Evolutionary conservation across 2,329 filamentous ascomycete genomes (phyloP), one percentile per base, ranked within the genome.

Genomic region (Paracoccidioides lutzii): DNA sequence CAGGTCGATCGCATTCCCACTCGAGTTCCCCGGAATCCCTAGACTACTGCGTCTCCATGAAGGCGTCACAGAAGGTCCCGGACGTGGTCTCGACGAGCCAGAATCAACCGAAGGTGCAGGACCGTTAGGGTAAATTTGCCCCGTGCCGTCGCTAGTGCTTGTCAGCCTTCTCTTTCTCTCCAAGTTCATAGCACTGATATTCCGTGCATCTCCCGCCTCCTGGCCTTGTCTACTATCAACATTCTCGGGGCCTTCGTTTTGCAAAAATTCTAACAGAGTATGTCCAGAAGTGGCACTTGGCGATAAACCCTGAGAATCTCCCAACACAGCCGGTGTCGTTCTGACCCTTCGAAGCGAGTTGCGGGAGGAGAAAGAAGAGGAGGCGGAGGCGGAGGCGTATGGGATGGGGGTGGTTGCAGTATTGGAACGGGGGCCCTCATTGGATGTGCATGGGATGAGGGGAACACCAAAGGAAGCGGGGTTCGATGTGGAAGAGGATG

Each of bases 81-180:
- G 50, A 5, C 50, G 50, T 9, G 50, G 1, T 15, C 37, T 30
- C 14, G 30, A 33, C 14, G 35, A 41, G 5, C 50, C 28, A 52
- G 37, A 9, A 48, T 54, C 40, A 30, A 30, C 40, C 28, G 40
- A 44, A 4, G 37, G 15, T 12, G 4, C 32, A 10, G 55, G 55
- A 45, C 56, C 54, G 3, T 14, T n/a, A 8, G 45, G 33, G 51
- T 46, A 28, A 57, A 52, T 28, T 52, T 44, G 44, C 3, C 56
- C 59, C 52, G 52, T 59, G 53, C 68, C 67, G 53, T 71, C 65
- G 15, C 65, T 60, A 33, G 66, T 58, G 53, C 66, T 68, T n/a
- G 69, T 69, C 54, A 75, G 60, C 58, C 72, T 69, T 58, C 73
- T 69, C 62, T 75, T 75, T 48, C 73, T 67, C 56, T 75, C 72